Conservation (phyloP, 306 rosid species). For the Vigna radiata region DNA sequence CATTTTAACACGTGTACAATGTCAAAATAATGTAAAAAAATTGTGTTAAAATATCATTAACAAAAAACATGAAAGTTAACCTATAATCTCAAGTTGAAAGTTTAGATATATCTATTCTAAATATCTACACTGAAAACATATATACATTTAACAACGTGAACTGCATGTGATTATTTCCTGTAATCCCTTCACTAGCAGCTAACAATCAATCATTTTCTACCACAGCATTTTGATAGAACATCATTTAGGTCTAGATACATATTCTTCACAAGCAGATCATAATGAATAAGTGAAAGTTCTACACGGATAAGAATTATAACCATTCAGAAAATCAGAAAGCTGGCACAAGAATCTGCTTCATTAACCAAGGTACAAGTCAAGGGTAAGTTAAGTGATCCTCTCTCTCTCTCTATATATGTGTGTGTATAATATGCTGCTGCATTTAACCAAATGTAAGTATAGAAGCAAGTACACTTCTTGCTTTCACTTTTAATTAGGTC, state of each 20-base stretch:
- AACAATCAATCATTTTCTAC: slow-evolving; percentile 13
- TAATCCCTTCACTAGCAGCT: slow-evolving; percentile 20
- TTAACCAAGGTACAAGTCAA: slow-evolving; percentile 51
- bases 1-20: too few relatives aligned
- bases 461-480: slow-evolving; percentile 50
- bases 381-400: slow-evolving; percentile 52
- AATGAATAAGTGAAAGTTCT: slow-evolving; percentile 23
- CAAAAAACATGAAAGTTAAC: too few relatives aligned
- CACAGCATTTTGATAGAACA: slow-evolving; percentile 16
- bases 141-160: background rate
- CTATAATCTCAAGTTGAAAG: too few relatives aligned
- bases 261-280: slow-evolving; percentile 23
- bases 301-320: slow-evolving; percentile 39
- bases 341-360: slow-evolving; percentile 48
- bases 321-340: slow-evolving; percentile 21
- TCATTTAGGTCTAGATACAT: slow-evolving; percentile 30
- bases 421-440: slow-evolving; percentile 11
- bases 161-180: background rate
- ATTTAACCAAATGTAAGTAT: slow-evolving; percentile 49
- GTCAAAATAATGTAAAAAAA: too few relatives aligned
- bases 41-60: too few relatives aligned
- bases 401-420: background rate
- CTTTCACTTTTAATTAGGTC: slow-evolving; percentile 46
- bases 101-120: too few relatives aligned
- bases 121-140: too few relatives aligned